phyloP scores from a whole-genome alignment of 805 yeast genomes.

The Isabelozyma rhagii region DNA sequence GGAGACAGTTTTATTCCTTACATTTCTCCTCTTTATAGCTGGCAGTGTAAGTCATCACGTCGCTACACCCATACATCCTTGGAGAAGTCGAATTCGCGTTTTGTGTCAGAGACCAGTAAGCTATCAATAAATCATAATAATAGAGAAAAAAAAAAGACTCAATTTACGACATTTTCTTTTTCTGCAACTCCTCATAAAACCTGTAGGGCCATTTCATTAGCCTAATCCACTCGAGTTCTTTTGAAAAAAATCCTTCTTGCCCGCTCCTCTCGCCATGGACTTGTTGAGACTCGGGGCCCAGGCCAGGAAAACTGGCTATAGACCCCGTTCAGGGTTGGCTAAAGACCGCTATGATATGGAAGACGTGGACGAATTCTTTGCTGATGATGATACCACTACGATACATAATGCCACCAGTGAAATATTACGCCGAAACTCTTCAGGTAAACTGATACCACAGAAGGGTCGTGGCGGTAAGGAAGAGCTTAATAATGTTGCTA shows the following conservation, averaged over 20 bases:
- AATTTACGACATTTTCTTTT: neutral
- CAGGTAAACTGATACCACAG: neutral
- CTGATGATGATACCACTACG: slow-evolving; percentile 2
- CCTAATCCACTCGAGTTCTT: neutral
- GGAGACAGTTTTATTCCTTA: too few species aligned
- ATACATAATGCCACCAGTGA: neutral
- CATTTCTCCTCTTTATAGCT: too few species aligned
- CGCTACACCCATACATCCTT: neutral
- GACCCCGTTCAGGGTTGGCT: slow-evolving; percentile 42
- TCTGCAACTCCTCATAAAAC: neutral
- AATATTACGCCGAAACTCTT: slow-evolving; percentile 2
- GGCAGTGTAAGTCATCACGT: too few species aligned
- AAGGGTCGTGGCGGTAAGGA: slow-evolving; percentile 4
- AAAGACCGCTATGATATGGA: slow-evolving; percentile 65
- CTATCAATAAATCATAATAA: neutral
- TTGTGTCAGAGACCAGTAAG: neutral
- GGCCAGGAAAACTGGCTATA: slow-evolving; percentile 66
- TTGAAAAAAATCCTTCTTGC: neutral
- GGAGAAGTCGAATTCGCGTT: neutral
- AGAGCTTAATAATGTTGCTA: slow-evolving; percentile 23
- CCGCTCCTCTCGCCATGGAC: slow-evolving; percentile 23
- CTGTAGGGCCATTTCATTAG: neutral
- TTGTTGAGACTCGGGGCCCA: slow-evolving; percentile 49
- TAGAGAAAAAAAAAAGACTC: neutral
- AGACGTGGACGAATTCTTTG: slow-evolving; percentile 64